A percentile compares a stretch with the other conserved stretches of the same genome.
Conservation (phyloP, 169 alveolate species). For the Plasmodium gallinaceum region DNA sequence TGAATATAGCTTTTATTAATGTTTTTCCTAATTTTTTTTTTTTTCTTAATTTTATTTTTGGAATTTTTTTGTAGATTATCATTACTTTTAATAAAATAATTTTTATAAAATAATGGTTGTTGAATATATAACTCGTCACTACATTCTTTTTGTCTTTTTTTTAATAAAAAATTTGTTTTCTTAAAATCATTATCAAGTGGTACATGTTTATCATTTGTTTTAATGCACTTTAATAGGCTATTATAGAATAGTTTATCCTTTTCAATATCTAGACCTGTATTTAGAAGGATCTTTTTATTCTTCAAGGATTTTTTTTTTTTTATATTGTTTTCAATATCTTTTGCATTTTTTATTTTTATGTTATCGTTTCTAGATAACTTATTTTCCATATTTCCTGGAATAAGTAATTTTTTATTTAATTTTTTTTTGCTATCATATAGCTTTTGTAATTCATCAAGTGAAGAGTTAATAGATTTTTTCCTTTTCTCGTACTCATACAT, state of each 20-base stretch:
- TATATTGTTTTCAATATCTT: not conserved
- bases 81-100: conserved; percentile 4
- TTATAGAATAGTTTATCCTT: conserved; percentile 23
- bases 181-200: too few relatives aligned
- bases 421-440: not conserved
- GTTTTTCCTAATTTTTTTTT: not conserved
- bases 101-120: not conserved
- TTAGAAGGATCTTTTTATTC: not conserved
- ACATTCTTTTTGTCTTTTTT: too few relatives aligned
- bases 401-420: not conserved
- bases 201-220: not conserved
- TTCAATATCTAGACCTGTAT: not conserved
- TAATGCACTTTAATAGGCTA: conserved; percentile 11
- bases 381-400: not conserved
- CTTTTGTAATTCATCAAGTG: not conserved
- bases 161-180: too few relatives aligned
- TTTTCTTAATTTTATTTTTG: conserved; percentile 11
- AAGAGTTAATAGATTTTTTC: not conserved
- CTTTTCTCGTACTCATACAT: not conserved
- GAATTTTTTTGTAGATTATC: conserved; percentile 8
- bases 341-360: not conserved
- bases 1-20: not conserved
- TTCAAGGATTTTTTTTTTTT: not conserved
- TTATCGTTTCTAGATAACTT: not conserved
- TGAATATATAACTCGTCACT: too few relatives aligned